Evolutionary conservation across 2,329 filamentous ascomycete genomes (phyloP).

Genomic region (Fusarium incarnatum): DNA sequence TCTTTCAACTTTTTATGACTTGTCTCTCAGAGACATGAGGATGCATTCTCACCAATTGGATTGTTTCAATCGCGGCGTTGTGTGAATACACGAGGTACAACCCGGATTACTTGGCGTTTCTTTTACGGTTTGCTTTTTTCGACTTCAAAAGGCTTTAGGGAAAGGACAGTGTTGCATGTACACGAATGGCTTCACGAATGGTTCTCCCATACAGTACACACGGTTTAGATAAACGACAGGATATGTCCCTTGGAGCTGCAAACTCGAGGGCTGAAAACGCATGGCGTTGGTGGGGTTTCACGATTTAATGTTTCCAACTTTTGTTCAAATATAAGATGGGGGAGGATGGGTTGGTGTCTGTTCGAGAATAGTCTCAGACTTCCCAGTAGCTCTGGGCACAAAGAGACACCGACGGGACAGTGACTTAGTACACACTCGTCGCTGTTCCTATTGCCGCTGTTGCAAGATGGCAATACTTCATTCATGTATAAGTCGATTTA

Average conservation of each 20-base stretch:
- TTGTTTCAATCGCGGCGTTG: conserved; percentile 38
- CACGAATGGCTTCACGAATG: conserved; percentile 43
- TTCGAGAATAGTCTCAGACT: conserved; percentile 16
- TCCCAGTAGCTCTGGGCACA: not conserved
- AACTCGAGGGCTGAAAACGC: conserved; percentile 36
- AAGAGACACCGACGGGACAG: conserved; percentile 2
- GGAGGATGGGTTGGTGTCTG: not conserved
- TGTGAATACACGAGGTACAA: conserved; percentile 39
- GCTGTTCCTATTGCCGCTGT: conserved; percentile 5
- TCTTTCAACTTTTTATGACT: conserved; percentile 8
- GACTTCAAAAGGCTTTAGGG: conserved; percentile 16
- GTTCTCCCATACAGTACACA: conserved; percentile 21
- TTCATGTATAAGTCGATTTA: conserved; percentile 22
- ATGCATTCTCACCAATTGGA: conserved; percentile 7
- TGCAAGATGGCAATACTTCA: conserved; percentile 8
- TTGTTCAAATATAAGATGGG: conserved; percentile 26
- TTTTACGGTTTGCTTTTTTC: not conserved
- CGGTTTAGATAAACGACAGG: conserved; percentile 46
- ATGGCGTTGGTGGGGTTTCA: conserved; percentile 39
- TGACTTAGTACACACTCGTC: conserved; percentile 20
- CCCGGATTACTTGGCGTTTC: conserved; percentile 32
- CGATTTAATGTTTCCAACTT: conserved; percentile 34
- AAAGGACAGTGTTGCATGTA: conserved; percentile 42
- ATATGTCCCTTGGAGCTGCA: conserved; percentile 24
- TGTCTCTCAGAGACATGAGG: conserved; percentile 8